phyloP scores from a whole-genome alignment of 495 filamentous ascomycete genomes.

The Bathelium albidoporum region DNA sequence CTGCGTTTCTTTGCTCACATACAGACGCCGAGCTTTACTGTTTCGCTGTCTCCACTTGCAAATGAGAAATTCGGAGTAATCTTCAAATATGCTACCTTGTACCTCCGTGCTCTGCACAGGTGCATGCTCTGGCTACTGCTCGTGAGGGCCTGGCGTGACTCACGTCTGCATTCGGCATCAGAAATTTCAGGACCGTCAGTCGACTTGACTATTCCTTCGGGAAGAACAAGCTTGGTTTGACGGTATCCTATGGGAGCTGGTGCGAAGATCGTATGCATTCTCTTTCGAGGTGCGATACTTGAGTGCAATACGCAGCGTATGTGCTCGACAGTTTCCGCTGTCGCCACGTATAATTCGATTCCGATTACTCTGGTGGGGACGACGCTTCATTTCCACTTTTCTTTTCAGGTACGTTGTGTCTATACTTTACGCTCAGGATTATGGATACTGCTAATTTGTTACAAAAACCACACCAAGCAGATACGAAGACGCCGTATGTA shows the following conservation, averaged over 20 bases:
- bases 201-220: constrained; percentile 30
- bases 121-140: constrained; percentile 48
- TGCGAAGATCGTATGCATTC: constrained; percentile 37
- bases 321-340: constrained; percentile 30
- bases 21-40: constrained; percentile 46
- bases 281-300: constrained; percentile 55
- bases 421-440: not conserved
- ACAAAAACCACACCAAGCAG: too few species aligned
- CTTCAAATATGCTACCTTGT: constrained; percentile 55
- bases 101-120: constrained; percentile 26
- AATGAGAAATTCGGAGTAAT: constrained; percentile 99
- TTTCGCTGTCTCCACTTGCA: constrained; percentile 42
- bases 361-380: constrained; percentile 90
- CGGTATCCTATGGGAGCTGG: constrained; percentile 34
- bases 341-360: constrained; percentile 82
- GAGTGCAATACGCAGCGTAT: constrained; percentile 99
- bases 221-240: constrained; percentile 23
- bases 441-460: constrained; percentile 27
- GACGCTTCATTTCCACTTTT: constrained; percentile 58
- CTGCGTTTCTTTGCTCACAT: constrained; percentile 99
- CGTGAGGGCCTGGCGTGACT: constrained; percentile 88
- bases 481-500: too few species aligned
- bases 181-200: constrained; percentile 71
- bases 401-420: constrained; percentile 47
- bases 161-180: constrained; percentile 97